Base-by-base conservation (phyloP, 345 rosid species). In the Citrus cavaleriei region DNA sequence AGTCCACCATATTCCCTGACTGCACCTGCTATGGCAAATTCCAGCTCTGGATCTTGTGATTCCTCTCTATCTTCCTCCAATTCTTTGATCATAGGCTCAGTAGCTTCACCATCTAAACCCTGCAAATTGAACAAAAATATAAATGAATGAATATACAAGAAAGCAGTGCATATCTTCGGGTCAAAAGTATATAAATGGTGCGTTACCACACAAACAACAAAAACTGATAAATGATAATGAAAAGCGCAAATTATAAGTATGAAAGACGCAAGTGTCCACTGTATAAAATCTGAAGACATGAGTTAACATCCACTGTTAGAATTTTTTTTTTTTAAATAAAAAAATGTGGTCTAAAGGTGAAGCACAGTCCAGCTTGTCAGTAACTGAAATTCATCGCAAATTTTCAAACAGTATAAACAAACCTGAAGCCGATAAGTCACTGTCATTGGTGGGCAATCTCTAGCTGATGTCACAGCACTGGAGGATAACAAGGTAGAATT, bases 91-190 rank as follows among this genome's bases (percentile, higher is more conserved):
- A 96, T 96, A 76, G 98, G 99, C 74, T 96, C 99, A 58, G 99
- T 96, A 72, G 98, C 99, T 91, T 96, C 99, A 81, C 99, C 99
- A 86, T 96, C 99, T 72, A 94, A 86, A 61, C 99, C 99, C 99
- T 94, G 87, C 69, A 55, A 80, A 81, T 70, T 77, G 75, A 70
- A 64, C 7, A 32, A 38, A 32, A 38, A 78, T 58, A 69, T 22
- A 34, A 54, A 59, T 51, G 79, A 74, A 69, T 25, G 34, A 54
- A 51, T 38, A 61, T 57, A 70, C 37, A 66, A 77, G 14, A 16
- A 72, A 49, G 28, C 54, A 37, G 59, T 9, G 24, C 60, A 71
- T 32, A 78, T 38, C 71, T 72, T 68, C 22, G 51, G n/a, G 25
- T 62, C 62, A 59, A 71, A 77, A 14, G 59, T 46, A 21, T 66